Evolutionary conservation across 2,329 filamentous ascomycete species (phyloP).

Genomic region (Diaporthe caulivora): DNA sequence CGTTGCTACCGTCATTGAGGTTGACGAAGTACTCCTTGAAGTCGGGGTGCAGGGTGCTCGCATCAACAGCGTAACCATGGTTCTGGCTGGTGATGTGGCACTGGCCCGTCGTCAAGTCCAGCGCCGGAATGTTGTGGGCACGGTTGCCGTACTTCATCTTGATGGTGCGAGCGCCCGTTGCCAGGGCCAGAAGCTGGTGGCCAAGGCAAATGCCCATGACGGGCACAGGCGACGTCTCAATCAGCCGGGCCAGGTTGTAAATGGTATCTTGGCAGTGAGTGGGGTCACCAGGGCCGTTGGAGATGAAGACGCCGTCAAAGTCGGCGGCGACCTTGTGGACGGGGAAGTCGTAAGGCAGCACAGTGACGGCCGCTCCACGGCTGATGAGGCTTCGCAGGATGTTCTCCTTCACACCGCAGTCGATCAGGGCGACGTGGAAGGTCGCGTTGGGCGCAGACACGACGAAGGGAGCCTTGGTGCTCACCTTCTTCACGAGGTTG

Average conservation of each 20-base stretch:
- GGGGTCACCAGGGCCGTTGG: slow-evolving; percentile 97
- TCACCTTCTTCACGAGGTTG: slow-evolving; percentile 95
- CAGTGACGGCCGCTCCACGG: slow-evolving; percentile 91
- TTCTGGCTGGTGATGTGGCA: slow-evolving; percentile 99
- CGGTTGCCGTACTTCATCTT: slow-evolving; percentile 99
- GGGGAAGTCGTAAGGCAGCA: slow-evolving; percentile 96
- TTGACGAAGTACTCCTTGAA: slow-evolving; percentile 99
- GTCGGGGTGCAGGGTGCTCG: slow-evolving; percentile 81
- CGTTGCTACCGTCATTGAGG: slow-evolving; percentile 96
- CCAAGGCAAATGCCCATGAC: slow-evolving; percentile 99
- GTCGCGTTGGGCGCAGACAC: slow-evolving; percentile 86
- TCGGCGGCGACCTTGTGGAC: slow-evolving; percentile 98
- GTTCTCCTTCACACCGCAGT: slow-evolving; percentile 99
- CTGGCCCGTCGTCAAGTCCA: slow-evolving; percentile 94
- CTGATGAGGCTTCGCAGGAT: slow-evolving; percentile 94
- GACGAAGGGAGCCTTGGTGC: slow-evolving; percentile 98
- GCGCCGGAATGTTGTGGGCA: slow-evolving; percentile 96
- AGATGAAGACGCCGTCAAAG: slow-evolving; percentile 99
- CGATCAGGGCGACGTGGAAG: slow-evolving; percentile 92
- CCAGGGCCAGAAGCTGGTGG: slow-evolving; percentile 93
- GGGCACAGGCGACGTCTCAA: slow-evolving; percentile 90
- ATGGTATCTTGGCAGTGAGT: slow-evolving; percentile 96
- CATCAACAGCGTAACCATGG: slow-evolving; percentile 96
- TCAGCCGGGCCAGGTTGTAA: slow-evolving; percentile 90
- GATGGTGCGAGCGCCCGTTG: slow-evolving; percentile 88